Conservation (phyloP, 768 basidiomycete species). For the Cystofilobasidium macerans region DNA sequence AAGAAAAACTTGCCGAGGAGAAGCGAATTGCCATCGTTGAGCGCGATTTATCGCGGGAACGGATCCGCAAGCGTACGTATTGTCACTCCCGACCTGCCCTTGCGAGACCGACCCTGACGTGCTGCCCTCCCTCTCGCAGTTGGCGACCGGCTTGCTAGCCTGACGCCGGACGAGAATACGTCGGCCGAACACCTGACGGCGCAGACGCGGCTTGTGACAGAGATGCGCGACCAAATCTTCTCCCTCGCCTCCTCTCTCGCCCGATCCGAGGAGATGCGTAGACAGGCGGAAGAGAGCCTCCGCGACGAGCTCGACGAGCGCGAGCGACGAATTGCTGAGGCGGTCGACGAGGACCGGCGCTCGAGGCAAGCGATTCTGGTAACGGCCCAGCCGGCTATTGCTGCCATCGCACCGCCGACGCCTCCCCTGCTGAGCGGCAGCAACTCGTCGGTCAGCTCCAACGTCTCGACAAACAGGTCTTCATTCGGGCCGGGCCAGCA, state of each 20-base stretch:
- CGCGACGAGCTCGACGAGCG: constrained; percentile 11
- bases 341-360: constrained; percentile 22
- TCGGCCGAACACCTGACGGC: constrained; percentile 29
- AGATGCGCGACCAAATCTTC: constrained; percentile 41
- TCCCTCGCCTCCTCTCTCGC: constrained; percentile 39
- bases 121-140: constrained; percentile 26
- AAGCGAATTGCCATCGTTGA: constrained; percentile 63
- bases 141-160: constrained; percentile 33
- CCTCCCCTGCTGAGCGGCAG: constrained; percentile 6
- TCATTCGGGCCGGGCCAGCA: not conserved
- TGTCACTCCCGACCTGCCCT: not conserved
- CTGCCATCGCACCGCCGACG: not conserved
- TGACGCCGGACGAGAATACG: constrained; percentile 19
- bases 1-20: constrained; percentile 56
- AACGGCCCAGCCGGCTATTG: not conserved
- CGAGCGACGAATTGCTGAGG: constrained; percentile 19
- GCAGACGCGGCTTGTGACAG: constrained; percentile 35
- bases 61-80: constrained; percentile 36
- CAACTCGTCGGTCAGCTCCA: constrained; percentile 4
- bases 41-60: constrained; percentile 65
- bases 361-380: not conserved
- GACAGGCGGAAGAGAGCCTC: constrained; percentile 14
- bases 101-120: too few species aligned
- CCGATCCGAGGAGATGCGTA: constrained; percentile 18
- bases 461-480: constrained; percentile 5